Evolutionary conservation across 345 rosid species (phyloP).

Genomic region (Melaleuca quinquenervia): DNA sequence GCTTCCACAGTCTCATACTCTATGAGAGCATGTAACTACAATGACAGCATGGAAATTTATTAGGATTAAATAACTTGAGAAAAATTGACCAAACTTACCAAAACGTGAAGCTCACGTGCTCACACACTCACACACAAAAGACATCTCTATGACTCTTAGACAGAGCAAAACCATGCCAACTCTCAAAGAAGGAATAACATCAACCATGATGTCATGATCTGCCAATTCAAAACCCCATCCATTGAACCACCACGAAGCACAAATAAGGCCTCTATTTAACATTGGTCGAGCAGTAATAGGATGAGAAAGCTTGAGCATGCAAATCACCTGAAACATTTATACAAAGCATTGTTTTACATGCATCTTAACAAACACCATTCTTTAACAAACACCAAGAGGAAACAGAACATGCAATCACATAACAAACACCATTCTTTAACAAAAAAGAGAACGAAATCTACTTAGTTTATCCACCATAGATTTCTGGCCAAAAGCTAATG

Average conservation of each 20-base stretch:
- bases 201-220: background rate
- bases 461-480: background rate
- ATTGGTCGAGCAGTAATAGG: background rate
- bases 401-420: background rate
- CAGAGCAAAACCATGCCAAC: background rate
- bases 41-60: background rate
- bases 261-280: background rate
- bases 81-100: background rate
- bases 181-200: background rate
- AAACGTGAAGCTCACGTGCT: background rate
- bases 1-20: constrained; percentile 77
- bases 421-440: background rate
- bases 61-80: background rate
- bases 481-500: background rate
- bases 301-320: background rate
- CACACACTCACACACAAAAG: background rate
- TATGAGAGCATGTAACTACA: constrained; percentile 77
- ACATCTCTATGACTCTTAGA: background rate
- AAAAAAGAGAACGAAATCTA: background rate
- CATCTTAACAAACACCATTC: background rate
- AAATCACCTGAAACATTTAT: background rate
- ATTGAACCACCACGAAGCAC: background rate
- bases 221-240: background rate
- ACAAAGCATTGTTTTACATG: background rate
- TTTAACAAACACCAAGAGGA: background rate